Conservation (phyloP, 768 basidiomycete genomes). For the Roridomyces roridus region DNA sequence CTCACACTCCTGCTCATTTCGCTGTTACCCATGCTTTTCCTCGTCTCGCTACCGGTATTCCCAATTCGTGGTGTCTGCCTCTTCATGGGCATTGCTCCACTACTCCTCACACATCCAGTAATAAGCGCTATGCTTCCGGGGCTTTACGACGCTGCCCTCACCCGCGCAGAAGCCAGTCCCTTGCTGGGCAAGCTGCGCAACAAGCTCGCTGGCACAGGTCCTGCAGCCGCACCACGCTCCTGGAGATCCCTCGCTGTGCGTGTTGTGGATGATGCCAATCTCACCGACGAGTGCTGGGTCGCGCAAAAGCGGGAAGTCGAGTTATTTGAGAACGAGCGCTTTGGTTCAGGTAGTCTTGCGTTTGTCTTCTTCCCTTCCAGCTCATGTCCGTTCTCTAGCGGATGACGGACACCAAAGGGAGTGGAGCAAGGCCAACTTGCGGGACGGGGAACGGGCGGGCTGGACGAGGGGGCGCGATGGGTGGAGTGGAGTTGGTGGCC, state of each 20-base stretch:
- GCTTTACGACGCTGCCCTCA: slow-evolving; percentile 4
- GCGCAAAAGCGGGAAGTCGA: slow-evolving; percentile 72
- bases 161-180: slow-evolving; percentile 3
- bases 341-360: slow-evolving; percentile 33
- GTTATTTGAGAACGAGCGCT: slow-evolving; percentile 84
- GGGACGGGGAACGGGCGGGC: slow-evolving; percentile 55
- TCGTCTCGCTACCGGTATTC: slow-evolving; percentile 52
- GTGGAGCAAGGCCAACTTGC: slow-evolving; percentile 54
- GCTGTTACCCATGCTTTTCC: slow-evolving; percentile 55
- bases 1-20: slow-evolving; percentile 54
- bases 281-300: slow-evolving; percentile 69
- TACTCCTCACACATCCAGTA: slow-evolving; percentile 60
- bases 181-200: background rate
- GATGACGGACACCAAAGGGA: slow-evolving; percentile 28
- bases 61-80: slow-evolving; percentile 56
- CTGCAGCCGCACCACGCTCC: background rate
- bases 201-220: background rate
- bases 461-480: slow-evolving; percentile 80
- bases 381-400: background rate
- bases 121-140: slow-evolving; percentile 39
- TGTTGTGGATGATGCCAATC: slow-evolving; percentile 67
- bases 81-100: slow-evolving; percentile 54
- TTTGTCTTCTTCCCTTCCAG: background rate
- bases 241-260: slow-evolving; percentile 38
- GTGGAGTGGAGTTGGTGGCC: slow-evolving; percentile 62